Base-by-base conservation (phyloP, 805 yeast genomes). In the Brettanomyces anomalus region DNA sequence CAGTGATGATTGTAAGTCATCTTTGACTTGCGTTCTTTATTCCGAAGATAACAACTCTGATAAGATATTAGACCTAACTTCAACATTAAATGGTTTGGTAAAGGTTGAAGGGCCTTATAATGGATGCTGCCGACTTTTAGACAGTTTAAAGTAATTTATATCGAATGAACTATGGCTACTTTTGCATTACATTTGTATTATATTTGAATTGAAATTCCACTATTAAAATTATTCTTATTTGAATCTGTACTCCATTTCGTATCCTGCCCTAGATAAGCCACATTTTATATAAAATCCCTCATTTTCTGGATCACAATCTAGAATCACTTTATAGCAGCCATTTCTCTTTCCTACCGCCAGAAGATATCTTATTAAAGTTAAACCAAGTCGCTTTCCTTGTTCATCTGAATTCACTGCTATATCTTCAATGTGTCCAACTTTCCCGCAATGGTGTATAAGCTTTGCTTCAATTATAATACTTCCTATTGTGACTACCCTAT, bases 341-440 rank as follows among this genome's bases (percentile, higher is more conserved):
- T 54, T 56, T 3, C 62, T 54, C 41, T 71, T 52, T 2, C 85
- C 96, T 26, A 84, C 56, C 19, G 67, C 64, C 3, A 81, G 73
- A 56, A 90, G 68, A 7, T 74, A 66, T 15, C 70, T 65, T 50
- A 90, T 85, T 62, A 90, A 59, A 15, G 70, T 64, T 50, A 71
- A 67, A 0, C 98, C 98, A 38, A 90, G 66, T 51, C 77, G 77
- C 57, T 81, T 79, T 5, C 98, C 98, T 56, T 89, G 97, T 57
- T 85, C 85, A 16, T 70, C 64, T 26, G 60, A 57, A 16, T 78
- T 70, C 4, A 90, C 95, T 1, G 97, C 82, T 47, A 90, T 90
- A 59, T 90, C 98, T 57, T 90, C 98, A 49, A 90, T 83, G 64
- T 90, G 97, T 2, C 97, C 97, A 4, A 86, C 94, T 41, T 72